Base-by-base conservation (phyloP, 306 rosid species). In the Glycine soja region DNA sequence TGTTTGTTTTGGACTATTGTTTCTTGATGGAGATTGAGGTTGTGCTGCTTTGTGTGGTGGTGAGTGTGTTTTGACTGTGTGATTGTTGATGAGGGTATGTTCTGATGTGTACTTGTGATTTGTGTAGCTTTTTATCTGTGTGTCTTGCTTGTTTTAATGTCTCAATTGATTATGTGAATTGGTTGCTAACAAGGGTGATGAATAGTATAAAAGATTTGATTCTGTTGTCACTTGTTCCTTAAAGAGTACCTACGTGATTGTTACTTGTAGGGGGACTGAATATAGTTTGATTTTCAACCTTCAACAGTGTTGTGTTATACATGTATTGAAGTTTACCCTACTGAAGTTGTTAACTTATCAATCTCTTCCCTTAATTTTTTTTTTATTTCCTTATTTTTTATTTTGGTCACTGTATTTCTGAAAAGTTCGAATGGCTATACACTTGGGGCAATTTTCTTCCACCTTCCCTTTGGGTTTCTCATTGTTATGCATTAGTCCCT, bases 151-250 rank as follows among this genome's bases (percentile, higher is more conserved):
- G 74, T 79, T 78, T 80, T 24, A 34, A 58, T 58, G 81, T 66
- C 77, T 38, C 3, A 50, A 16, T 70, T 52, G 72, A 47, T 78
- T 74, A 8, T 69, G 68, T 81, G 84, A 78, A 74, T 81, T 75
- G 86, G 79, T 73, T 77, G 81, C 67, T 80, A 65, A 71, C 69
- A 76, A 83, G 65, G 57, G 36, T 76, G 75, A 38, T 38, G 43
- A 80, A 77, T 53, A 42, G 56, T 71, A 66, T 45, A 43, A 34
- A 59, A 6, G 45, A 61, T n/a, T 65, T 59, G 42, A 81, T 78
- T 81, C 40, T 58, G 52, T 81, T 78, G 36, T 10, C 36, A 7
- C 58, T 74, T 76, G 32, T 70, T 51, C 51, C 57, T 79, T 75
- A 10, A 4, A 24, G 30, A 68, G 48, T 65, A 64, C 56, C 59